phyloP scores from a whole-genome alignment of 2,329 filamentous ascomycete genomes.

The Cercospora citrullina region DNA sequence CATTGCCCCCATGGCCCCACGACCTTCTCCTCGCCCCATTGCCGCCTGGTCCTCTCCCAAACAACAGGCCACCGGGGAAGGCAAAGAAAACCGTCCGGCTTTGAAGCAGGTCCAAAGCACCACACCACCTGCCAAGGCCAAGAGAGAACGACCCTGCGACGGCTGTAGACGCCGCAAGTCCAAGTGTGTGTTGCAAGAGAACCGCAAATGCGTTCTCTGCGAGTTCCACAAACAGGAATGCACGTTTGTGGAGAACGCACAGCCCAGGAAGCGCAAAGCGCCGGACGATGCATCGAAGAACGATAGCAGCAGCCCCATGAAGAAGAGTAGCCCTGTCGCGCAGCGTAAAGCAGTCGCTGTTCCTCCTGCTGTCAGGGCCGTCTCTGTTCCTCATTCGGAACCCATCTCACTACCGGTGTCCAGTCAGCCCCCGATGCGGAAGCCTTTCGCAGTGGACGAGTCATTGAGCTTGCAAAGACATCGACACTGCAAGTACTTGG shows the following conservation, averaged over 20 bases:
- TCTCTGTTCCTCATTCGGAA: neutral
- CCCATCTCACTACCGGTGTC: slow-evolving; percentile 5
- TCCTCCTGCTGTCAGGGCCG: slow-evolving; percentile 10
- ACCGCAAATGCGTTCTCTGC: slow-evolving; percentile 71
- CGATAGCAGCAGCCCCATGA: slow-evolving; percentile 22
- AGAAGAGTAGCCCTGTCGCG: slow-evolving; percentile 31
- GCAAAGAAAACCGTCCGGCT: slow-evolving; percentile 46
- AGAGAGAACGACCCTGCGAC: slow-evolving; percentile 58
- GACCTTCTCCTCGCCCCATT: slow-evolving; percentile 48
- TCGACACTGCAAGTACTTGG: slow-evolving; percentile 80
- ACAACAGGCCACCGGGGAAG: slow-evolving; percentile 40
- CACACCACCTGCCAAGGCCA: slow-evolving; percentile 29
- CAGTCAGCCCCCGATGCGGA: slow-evolving; percentile 30
- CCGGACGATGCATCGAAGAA: slow-evolving; percentile 50
- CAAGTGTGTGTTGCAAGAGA: slow-evolving; percentile 76
- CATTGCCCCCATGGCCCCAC: slow-evolving; percentile 49
- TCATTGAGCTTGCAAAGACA: slow-evolving; percentile 71
- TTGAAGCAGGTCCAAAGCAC: slow-evolving; percentile 37
- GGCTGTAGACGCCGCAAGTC: slow-evolving; percentile 72
- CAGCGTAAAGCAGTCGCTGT: slow-evolving; percentile 19
- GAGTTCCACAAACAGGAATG: slow-evolving; percentile 76
- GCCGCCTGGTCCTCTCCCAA: slow-evolving; percentile 47
- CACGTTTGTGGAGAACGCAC: slow-evolving; percentile 74
- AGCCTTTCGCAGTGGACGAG: slow-evolving; percentile 45
- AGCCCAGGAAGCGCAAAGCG: slow-evolving; percentile 77